A percentile compares a stretch with the other conserved stretches of the same genome.
Evolutionary conservation across 768 basidiomycete species (phyloP).

Genomic region (Mrakia gelida): DNA sequence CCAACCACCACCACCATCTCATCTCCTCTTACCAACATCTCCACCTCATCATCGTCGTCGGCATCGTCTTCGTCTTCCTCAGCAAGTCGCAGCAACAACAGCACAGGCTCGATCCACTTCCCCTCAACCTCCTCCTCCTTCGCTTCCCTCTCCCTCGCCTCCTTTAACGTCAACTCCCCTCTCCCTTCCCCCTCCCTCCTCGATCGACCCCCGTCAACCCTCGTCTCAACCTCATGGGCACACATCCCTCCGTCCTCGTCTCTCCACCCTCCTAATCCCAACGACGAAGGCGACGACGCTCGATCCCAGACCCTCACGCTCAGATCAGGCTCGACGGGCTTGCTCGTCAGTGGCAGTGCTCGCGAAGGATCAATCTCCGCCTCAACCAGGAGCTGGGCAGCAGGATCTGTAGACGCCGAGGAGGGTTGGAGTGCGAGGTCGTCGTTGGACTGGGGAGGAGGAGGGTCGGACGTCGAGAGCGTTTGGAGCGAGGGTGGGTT

Average conservation of each 20-base stretch:
- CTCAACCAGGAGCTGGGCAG: too few relatives aligned
- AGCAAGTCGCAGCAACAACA: neutral
- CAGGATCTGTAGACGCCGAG: neutral
- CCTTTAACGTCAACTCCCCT: neutral
- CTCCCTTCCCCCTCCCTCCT: neutral
- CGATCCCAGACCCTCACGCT: neutral
- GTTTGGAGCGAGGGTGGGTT: neutral
- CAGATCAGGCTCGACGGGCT: neutral
- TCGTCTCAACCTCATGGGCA: neutral
- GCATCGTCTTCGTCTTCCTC: neutral
- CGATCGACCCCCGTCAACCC: neutral
- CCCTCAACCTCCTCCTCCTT: neutral
- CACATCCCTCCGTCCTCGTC: neutral
- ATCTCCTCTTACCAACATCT: too few relatives aligned
- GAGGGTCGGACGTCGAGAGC: neutral
- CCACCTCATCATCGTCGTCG: neutral
- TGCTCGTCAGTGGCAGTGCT: neutral
- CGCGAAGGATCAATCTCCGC: too few relatives aligned
- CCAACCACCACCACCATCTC: too few relatives aligned
- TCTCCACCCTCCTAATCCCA: neutral
- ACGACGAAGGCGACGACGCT: neutral
- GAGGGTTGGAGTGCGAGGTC: neutral
- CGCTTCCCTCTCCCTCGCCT: neutral
- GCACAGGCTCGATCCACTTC: neutral
- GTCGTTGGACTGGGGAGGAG: neutral